Conservation (phyloP, 768 basidiomycete species). For the Thelephora aurantiotincta region DNA sequence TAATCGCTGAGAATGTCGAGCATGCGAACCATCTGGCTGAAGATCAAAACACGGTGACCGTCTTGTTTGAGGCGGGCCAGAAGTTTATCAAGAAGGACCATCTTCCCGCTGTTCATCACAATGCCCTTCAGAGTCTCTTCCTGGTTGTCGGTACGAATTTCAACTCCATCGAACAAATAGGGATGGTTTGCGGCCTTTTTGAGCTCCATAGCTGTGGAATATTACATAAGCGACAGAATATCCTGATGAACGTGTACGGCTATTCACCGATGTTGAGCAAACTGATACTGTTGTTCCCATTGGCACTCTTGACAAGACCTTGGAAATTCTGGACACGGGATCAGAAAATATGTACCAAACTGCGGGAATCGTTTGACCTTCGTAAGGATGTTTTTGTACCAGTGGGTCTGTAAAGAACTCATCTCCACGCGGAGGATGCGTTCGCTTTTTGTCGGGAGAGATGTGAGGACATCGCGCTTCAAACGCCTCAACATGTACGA, state of each 20-base stretch:
- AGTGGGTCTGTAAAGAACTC: slow-evolving; percentile 91
- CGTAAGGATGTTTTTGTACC: slow-evolving; percentile 96
- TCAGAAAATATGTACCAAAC: background rate
- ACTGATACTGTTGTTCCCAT: slow-evolving; percentile 84
- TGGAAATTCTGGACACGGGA: slow-evolving; percentile 64
- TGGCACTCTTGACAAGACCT: slow-evolving; percentile 80
- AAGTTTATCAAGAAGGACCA: slow-evolving; percentile 96
- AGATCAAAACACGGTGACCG: slow-evolving; percentile 94
- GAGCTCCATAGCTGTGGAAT: slow-evolving; percentile 76
- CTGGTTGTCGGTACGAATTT: slow-evolving; percentile 38
- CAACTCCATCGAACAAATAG: slow-evolving; percentile 94
- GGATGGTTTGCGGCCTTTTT: slow-evolving; percentile 99
- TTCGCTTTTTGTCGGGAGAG: slow-evolving; percentile 94
- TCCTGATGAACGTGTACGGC: background rate
- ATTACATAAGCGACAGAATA: slow-evolving; percentile 1
- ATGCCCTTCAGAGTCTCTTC: slow-evolving; percentile 91
- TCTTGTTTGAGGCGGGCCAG: slow-evolving; percentile 81
- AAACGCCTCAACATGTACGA: slow-evolving; percentile 88
- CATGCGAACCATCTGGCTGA: slow-evolving; percentile 99
- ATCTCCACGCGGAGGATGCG: slow-evolving; percentile 96
- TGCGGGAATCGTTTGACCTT: slow-evolving; percentile 34
- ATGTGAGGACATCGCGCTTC: slow-evolving; percentile 93
- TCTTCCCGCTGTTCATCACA: slow-evolving; percentile 96
- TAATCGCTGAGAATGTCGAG: slow-evolving; percentile 98
- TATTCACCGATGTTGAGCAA: slow-evolving; percentile 81